phyloP scores from a whole-genome alignment of 129 eudicot genomes.

The Ambrosia artemisiifolia region DNA sequence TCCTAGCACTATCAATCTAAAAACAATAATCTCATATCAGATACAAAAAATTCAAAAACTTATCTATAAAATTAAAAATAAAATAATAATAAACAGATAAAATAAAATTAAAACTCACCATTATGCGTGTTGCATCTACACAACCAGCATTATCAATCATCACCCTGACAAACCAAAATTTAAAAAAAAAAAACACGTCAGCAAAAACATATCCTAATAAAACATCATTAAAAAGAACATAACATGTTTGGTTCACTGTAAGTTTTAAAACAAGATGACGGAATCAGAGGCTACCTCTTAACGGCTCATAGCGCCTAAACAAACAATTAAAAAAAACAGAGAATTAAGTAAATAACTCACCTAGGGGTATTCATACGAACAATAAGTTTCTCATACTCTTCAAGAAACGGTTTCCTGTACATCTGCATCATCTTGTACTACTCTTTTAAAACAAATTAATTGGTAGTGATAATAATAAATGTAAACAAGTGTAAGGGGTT shows the following conservation, averaged over 20 bases:
- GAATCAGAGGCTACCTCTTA: no score
- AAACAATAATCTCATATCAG: neutral
- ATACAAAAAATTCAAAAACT: neutral
- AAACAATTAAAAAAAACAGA: neutral
- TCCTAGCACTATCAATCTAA: conserved; percentile 86
- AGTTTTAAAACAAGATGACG: no score
- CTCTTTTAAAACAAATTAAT: neutral
- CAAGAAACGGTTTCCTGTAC: conserved; percentile 65
- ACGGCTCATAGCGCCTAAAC: no score
- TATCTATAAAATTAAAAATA: neutral
- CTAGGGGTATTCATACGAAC: conserved; percentile 74
- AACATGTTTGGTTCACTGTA: no score
- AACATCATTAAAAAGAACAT: neutral
- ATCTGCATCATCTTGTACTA: conserved; percentile 36
- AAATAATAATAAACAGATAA: neutral
- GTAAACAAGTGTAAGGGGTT: neutral
- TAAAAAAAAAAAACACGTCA: conserved; percentile 19
- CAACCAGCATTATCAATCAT: conserved; percentile 91
- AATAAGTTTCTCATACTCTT: conserved; percentile 85
- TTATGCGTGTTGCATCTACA: conserved; percentile 62
- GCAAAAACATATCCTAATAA: conserved; percentile 1
- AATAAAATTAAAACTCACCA: conserved; percentile 43
- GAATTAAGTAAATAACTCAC: conserved; percentile 22
- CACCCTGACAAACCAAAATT: conserved; percentile 49
- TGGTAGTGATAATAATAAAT: no score